Conservation (phyloP, 192 early-diverging fungal genomes). For the Linderina pennispora region DNA sequence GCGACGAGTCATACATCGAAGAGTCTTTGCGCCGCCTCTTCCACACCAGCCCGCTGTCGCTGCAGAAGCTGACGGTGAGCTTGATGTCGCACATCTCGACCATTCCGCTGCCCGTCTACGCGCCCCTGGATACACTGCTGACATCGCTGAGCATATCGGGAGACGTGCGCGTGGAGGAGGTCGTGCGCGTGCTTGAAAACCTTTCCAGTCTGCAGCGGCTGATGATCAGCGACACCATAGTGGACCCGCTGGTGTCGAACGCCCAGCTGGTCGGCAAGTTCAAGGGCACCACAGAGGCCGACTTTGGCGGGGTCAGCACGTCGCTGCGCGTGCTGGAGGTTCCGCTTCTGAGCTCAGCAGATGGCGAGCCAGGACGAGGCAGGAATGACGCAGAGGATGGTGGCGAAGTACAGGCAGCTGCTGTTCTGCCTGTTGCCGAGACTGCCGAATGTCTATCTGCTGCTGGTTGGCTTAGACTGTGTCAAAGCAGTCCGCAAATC, state of each 20-base stretch:
- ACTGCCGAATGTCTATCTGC: no score
- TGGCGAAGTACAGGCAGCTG: no score
- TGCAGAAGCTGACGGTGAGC: conserved; percentile 2
- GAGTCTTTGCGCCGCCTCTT: not conserved
- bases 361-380: no score
- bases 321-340: conserved; percentile 1
- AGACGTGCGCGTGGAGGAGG: not conserved
- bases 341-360: not conserved
- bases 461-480: no score
- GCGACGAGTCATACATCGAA: not conserved
- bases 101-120: no score
- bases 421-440: no score
- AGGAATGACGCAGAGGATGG: no score
- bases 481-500: no score
- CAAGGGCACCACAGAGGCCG: not conserved
- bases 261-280: conserved; percentile 5
- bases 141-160: not conserved
- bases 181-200: not conserved
- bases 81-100: no score
- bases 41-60: not conserved
- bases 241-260: conserved; percentile 1
- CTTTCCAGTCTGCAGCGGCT: conserved; percentile 1
- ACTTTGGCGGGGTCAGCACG: not conserved
- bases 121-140: no score
- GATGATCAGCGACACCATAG: not conserved